These are phyloP conservation scores for Viola odorata DNA, from an alignment of 345 rosid species.

Conservation along the genomic window DNA sequence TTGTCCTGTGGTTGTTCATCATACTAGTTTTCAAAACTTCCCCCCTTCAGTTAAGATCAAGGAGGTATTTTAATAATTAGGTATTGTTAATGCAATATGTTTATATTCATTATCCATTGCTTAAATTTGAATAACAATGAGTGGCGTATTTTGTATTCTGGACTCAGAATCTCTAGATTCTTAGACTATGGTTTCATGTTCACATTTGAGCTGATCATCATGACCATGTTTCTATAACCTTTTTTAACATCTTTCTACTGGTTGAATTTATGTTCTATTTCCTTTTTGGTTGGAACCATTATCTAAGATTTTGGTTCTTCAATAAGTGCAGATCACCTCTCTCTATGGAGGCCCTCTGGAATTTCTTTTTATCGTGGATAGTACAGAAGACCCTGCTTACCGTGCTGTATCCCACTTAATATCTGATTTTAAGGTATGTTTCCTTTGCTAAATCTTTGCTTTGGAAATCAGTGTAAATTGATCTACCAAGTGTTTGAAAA, in stretches of 20 bases:
- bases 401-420: conserved; percentile 56
- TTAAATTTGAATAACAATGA: background rate
- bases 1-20: background rate
- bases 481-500: no score
- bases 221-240: background rate
- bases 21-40: background rate
- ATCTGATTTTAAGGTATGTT: conserved; percentile 58
- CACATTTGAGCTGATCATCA: conserved; percentile 4
- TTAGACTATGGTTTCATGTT: background rate
- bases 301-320: conserved; percentile 10
- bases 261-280: background rate
- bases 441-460: no score
- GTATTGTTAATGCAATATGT: background rate
- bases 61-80: background rate
- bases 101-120: background rate
- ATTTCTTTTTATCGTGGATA: conserved; percentile 86
- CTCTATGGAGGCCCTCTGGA: conserved; percentile 97
- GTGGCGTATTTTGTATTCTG: background rate
- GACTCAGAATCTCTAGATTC: background rate
- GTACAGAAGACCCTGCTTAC: conserved; percentile 92
- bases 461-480: no score
- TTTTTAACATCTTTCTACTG: background rate
- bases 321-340: conserved; percentile 69
- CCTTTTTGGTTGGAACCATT: background rate
- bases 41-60: background rate